phyloP scores from a whole-genome alignment of 1,139 yeast species.

The Arxiozyma slooffiae region DNA sequence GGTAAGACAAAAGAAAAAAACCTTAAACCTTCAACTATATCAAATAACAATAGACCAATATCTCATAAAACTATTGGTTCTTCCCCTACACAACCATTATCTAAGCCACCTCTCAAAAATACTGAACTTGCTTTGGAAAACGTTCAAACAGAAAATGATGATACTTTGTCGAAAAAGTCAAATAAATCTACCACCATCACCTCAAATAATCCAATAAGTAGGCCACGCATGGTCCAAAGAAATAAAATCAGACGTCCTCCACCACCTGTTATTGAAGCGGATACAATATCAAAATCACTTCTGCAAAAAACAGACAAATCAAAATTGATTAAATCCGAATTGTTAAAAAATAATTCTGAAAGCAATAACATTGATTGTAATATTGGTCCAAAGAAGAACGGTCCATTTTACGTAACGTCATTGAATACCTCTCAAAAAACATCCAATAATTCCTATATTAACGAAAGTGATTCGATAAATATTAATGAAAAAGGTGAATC shows the following conservation, averaged over 20 bases:
- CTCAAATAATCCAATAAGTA: background rate
- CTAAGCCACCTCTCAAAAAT: background rate
- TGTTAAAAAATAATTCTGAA: background rate
- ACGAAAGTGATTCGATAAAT: background rate
- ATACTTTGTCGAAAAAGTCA: background rate
- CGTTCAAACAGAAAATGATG: background rate
- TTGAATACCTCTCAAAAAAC: background rate
- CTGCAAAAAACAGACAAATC: background rate
- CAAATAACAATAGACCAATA: background rate
- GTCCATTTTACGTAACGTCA: background rate
- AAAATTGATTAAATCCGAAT: background rate
- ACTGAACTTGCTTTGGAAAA: background rate
- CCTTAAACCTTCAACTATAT: background rate
- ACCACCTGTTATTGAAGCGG: constrained; percentile 11
- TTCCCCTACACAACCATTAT: background rate
- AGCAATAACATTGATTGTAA: background rate
- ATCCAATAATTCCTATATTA: background rate
- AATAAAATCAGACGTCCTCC: constrained; percentile 11
- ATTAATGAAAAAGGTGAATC: background rate
- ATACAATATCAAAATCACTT: constrained; percentile 2
- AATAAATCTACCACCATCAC: background rate
- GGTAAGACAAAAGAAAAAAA: background rate
- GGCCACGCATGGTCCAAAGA: background rate
- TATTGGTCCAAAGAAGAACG: background rate
- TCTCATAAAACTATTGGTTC: background rate